Evolutionary conservation across 2,329 filamentous ascomycete species (phyloP).

Genomic region (Cadophora gregata): DNA sequence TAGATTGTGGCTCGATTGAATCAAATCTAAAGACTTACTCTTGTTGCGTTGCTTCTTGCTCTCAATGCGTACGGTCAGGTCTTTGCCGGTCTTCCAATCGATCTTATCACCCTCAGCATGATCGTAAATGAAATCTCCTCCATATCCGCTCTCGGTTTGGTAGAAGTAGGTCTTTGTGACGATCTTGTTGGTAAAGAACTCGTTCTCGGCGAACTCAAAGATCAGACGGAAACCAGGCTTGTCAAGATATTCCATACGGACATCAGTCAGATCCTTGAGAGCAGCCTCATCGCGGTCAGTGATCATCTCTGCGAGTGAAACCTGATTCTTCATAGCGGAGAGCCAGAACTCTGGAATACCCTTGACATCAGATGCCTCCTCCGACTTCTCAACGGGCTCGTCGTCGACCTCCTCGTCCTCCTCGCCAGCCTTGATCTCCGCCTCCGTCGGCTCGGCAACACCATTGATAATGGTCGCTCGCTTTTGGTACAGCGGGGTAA

Average conservation of each 20-base stretch:
- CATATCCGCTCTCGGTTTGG: constrained; percentile 97
- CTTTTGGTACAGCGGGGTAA: constrained; percentile 96
- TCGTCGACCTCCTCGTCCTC: constrained; percentile 66
- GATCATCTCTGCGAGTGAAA: constrained; percentile 97
- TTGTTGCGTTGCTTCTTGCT: constrained; percentile 99
- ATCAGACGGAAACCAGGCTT: constrained; percentile 97
- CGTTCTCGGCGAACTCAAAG: constrained; percentile 95
- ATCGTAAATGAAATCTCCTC: constrained; percentile 99
- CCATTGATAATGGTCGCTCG: constrained; percentile 94
- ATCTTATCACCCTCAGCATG: constrained; percentile 98
- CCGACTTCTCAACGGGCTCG: constrained; percentile 54
- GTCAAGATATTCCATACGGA: constrained; percentile 99
- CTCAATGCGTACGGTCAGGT: constrained; percentile 92
- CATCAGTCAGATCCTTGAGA: constrained; percentile 86
- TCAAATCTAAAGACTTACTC: constrained; percentile 65
- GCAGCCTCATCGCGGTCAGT: constrained; percentile 96
- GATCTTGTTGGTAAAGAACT: constrained; percentile 96
- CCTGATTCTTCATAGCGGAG: constrained; percentile 99
- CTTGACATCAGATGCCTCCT: constrained; percentile 60
- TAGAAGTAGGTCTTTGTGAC: constrained; percentile 99
- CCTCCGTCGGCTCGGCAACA: constrained; percentile 80
- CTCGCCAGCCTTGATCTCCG: constrained; percentile 87
- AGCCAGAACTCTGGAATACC: constrained; percentile 99
- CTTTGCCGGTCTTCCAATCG: constrained; percentile 92
- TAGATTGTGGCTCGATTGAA: background rate